Conservation (phyloP, 2,329 filamentous ascomycete genomes). For the Aspergillus fischeri region DNA sequence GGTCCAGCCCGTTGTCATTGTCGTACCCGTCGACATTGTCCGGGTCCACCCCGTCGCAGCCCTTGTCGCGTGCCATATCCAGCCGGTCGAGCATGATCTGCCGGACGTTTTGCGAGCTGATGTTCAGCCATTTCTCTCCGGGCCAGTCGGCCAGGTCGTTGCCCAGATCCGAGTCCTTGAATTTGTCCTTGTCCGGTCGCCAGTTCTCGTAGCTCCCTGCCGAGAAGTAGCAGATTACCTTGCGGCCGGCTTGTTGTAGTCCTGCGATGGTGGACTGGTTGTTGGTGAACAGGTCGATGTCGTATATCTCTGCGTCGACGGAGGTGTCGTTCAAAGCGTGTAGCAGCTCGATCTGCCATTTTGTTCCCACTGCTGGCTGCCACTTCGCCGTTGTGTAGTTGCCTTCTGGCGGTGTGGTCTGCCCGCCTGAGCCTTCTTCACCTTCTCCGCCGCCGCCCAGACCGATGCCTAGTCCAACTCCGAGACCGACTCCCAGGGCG, state of each 20-base stretch:
- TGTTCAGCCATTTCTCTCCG: constrained; percentile 64
- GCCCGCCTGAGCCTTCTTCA: constrained; percentile 15
- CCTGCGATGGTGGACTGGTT: constrained; percentile 42
- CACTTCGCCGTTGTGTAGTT: constrained; percentile 38
- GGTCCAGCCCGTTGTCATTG: constrained; percentile 59
- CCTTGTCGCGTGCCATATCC: constrained; percentile 55
- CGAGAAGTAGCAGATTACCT: constrained; percentile 72
- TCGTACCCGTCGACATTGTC: constrained; percentile 67
- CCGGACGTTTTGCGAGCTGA: constrained; percentile 56
- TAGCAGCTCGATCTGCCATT: constrained; percentile 61
- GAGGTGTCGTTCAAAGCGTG: constrained; percentile 40
- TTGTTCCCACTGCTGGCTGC: constrained; percentile 50
- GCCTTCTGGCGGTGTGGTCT: constrained; percentile 5
- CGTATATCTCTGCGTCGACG: constrained; percentile 54
- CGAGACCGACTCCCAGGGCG: constrained; percentile 52
- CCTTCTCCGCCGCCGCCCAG: constrained; percentile 21
- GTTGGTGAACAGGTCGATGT: constrained; percentile 59
- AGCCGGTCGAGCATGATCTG: constrained; percentile 61
- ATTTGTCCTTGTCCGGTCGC: constrained; percentile 55
- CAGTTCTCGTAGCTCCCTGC: constrained; percentile 65
- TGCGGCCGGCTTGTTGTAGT: constrained; percentile 51
- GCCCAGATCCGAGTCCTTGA: constrained; percentile 55
- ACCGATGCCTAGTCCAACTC: constrained; percentile 51
- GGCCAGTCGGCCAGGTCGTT: constrained; percentile 59
- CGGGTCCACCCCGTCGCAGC: constrained; percentile 66